Evolutionary conservation across 257 asterid species (phyloP), one percentile per base, ranked within the genome.

Genomic region (Nicotiana otophora): DNA sequence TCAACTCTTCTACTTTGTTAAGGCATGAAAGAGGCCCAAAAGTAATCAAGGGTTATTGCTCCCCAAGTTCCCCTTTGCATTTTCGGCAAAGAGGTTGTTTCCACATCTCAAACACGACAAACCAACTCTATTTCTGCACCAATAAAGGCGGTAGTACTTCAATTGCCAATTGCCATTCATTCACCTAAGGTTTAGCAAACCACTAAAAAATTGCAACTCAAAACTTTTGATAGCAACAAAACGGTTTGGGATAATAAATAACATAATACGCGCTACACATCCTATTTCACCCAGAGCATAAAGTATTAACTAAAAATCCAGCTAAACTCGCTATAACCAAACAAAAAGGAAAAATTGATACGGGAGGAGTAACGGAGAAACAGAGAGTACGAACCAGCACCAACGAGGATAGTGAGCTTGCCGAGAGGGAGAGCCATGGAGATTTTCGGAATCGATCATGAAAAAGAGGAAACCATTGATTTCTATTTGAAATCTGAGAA

Each of bases 351-450:
- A 10, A 51, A 28, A 74, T 23, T 42, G 19, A 48, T 28, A 36
- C 19, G 9, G 57, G 33, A 42, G 51, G 51, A 42, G 16, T 33
- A 82, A 81, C 34, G 17, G 42, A 67, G 48, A 66, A 60, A 60
- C 3, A 26, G 75, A 33, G 82, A 65, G 57, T 19, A 85, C 84
- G 65, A 30, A 94, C 99, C 99, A 82, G 99, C 96, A 80, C 99
- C 99, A 61, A 93, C 87, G 89, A 94, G 82, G 83, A 96, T 85
- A 16, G 95, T 83, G 80, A 96, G 92, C 93, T 96, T 96, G 85
- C 97, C 98, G 48, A 96, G 83, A 75, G 98, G 87, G 75, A 96
- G 93, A 77, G 99, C 97, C 98, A 94, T 94, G 12, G 62, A 69
- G 87, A 78, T 85, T 34, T 76, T 80, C 20, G 31, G 55, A 83